Conservation (phyloP, 2,329 filamentous ascomycete species). For the Diplocarpon mali region DNA sequence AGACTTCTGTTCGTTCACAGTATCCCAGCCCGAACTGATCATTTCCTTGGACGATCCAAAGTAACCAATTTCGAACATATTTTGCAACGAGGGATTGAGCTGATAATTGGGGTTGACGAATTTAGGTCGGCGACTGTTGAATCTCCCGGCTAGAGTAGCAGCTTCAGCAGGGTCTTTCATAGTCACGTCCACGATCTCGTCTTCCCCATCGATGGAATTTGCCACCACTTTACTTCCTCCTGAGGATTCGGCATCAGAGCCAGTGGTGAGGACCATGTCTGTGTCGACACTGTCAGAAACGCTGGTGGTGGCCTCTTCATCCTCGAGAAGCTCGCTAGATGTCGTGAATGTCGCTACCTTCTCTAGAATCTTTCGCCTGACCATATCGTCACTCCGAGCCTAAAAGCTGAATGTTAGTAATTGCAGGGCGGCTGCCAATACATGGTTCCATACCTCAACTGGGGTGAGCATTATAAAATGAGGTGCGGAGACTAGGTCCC, state of each 20-base stretch:
- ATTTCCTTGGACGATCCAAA: slow-evolving; percentile 41
- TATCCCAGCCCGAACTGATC: slow-evolving; percentile 61
- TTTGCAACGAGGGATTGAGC: slow-evolving; percentile 53
- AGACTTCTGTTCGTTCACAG: slow-evolving; percentile 44
- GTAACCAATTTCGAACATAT: slow-evolving; percentile 68
- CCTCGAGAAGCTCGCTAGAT: slow-evolving; percentile 43
- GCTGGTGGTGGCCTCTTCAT: slow-evolving; percentile 29
- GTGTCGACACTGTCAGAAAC: slow-evolving; percentile 48
- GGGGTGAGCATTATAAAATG: slow-evolving; percentile 67
- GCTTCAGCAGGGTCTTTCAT: slow-evolving; percentile 51
- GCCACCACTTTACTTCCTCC: slow-evolving; percentile 62
- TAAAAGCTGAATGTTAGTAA: slow-evolving; percentile 16
- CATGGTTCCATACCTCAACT: slow-evolving; percentile 48
- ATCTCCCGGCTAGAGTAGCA: slow-evolving; percentile 11
- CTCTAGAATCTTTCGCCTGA: slow-evolving; percentile 69
- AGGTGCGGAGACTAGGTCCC: slow-evolving; percentile 30
- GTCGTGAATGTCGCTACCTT: slow-evolving; percentile 70
- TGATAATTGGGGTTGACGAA: slow-evolving; percentile 44
- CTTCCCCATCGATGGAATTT: slow-evolving; percentile 75
- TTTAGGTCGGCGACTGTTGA: slow-evolving; percentile 32
- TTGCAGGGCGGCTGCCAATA: not conserved
- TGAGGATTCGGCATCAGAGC: slow-evolving; percentile 53
- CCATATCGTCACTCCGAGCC: slow-evolving; percentile 51
- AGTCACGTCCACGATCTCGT: slow-evolving; percentile 81
- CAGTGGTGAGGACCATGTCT: slow-evolving; percentile 57